These are phyloP conservation scores for Isatis lusitanica DNA, from an alignment of 441 rosid genomes.

Conservation along the genomic window DNA sequence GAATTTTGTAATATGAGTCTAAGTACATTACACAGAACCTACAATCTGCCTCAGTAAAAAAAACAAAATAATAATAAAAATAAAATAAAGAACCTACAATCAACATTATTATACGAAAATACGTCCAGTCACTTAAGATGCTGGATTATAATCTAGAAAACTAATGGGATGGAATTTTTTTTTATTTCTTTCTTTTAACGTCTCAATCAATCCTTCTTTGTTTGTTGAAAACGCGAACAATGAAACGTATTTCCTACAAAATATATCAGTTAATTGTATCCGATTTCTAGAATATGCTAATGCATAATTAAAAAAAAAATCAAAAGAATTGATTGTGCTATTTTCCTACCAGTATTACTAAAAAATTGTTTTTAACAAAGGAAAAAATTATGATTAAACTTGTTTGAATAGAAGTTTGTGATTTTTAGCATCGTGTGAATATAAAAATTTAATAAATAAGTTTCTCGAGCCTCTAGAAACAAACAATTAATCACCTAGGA, in stretches of 20 bases:
- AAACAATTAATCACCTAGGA: too few species aligned
- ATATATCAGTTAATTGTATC: not conserved
- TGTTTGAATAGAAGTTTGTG: too few species aligned
- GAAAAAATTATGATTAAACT: too few species aligned
- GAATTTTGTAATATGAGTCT: constrained; percentile 23
- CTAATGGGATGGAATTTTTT: not conserved
- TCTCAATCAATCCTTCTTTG: not conserved
- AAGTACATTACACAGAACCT: constrained; percentile 3
- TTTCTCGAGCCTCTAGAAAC: too few species aligned
- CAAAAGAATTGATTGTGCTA: too few species aligned
- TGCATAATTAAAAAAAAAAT: too few species aligned
- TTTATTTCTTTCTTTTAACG: not conserved
- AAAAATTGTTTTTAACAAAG: too few species aligned
- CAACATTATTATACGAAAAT: not conserved
- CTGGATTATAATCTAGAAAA: not conserved
- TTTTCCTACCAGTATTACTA: too few species aligned
- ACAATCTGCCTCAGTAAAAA: too few species aligned
- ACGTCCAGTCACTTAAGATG: not conserved
- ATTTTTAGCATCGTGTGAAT: too few species aligned
- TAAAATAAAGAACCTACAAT: not conserved
- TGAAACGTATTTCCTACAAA: not conserved
- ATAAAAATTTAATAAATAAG: too few species aligned
- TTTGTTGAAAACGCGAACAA: not conserved
- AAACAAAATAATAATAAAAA: not conserved
- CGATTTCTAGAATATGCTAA: too few species aligned